Evolutionary conservation across 179 eudicot genomes (phyloP), one percentile per base, ranked within the genome.

Genomic region (Amaranthus tricolor): DNA sequence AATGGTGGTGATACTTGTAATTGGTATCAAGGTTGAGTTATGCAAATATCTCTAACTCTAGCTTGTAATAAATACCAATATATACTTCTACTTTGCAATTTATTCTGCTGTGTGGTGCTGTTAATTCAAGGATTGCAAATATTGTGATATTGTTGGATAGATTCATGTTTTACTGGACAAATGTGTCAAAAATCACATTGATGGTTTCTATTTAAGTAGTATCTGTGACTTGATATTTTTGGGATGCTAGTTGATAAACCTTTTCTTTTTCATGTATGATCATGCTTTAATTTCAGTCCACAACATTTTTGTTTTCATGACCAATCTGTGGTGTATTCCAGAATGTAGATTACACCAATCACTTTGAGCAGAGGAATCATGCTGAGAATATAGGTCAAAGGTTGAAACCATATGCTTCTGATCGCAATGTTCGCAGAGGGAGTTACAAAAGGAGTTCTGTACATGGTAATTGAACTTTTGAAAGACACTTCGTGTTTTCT

Each of bases 401-500:
- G 60, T 75, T 66, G 47, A 90, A 81, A 72, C 13, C 74, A 21
- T 57, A 57, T 72, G 56, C 81, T 70, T 58, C 79, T 76, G 89
- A 87, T 74, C 86, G 72, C 40, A 85, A 79, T 85, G 82, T 63
- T 81, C 88, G 81, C 71, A 82, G 93, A 76, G 87, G 89, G 66
- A 80, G 85, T 66, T 80, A 73, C 79, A 62, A 68, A 76, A 86
- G 88, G 66, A 87, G 80, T 76, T 50, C 75, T 76, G 62, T 71
- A 62, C 19, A 83, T 83, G 89, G 92, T 85, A 84, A 79, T 48
- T 75, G 63, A 54, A 54, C 6, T 5, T 47, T 5, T 43, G 57
- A 20, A 68, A 47, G 19, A 55, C 47, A 5, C 7, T 68, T 49
- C 55, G 55, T 74, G 53, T 1, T 68, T 50, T 9, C 17, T 47